phyloP scores from a whole-genome alignment of 768 basidiomycete genomes.

The Rhizopogon sp. region DNA sequence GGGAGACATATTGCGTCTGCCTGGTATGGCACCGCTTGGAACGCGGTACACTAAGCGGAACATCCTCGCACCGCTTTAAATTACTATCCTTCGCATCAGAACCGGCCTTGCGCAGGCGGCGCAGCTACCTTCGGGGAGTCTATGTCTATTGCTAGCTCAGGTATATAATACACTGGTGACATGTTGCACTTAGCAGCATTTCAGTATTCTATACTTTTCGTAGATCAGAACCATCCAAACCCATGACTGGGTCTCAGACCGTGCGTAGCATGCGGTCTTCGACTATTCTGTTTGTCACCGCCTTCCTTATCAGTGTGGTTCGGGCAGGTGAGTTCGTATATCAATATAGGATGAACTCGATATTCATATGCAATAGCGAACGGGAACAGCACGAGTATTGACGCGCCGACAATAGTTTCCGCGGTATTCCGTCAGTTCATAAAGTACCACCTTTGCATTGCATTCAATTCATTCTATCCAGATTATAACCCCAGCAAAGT shows the following conservation, averaged over 20 bases:
- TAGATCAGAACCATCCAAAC: neutral
- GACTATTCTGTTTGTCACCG: neutral
- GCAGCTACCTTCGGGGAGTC: neutral
- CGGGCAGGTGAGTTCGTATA: neutral
- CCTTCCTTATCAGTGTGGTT: neutral
- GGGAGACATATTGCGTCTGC: neutral
- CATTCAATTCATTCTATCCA: neutral
- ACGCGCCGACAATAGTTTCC: neutral
- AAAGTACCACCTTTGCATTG: no score
- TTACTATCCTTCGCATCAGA: neutral
- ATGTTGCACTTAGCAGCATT: no score
- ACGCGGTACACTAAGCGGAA: no score
- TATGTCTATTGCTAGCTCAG: neutral
- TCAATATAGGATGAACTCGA: neutral
- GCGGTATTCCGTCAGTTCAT: neutral
- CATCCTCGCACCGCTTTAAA: neutral
- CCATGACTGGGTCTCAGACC: no score
- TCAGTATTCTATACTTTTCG: neutral
- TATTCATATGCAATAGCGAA: neutral
- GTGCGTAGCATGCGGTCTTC: neutral
- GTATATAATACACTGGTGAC: neutral
- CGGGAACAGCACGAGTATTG: neutral
- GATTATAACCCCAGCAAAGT: constrained; percentile 21
- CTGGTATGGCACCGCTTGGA: no score
- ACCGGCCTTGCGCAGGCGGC: no score